phyloP scores from a whole-genome alignment of 805 yeast species.

The Wickerhamiella dianesei region DNA sequence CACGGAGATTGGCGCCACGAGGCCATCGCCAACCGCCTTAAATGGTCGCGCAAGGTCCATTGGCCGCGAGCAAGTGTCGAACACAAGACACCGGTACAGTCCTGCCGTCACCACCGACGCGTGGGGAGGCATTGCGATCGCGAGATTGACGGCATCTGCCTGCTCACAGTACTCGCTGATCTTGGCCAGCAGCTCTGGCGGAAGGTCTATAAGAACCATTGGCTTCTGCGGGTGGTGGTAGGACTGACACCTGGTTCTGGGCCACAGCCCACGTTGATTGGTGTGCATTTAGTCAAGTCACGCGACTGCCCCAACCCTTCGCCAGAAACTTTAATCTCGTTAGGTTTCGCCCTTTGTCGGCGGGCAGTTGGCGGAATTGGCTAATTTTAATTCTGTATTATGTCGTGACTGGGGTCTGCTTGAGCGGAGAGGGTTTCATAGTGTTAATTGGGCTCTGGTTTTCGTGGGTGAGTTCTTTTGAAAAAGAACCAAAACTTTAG shows the following conservation, averaged over 20 bases:
- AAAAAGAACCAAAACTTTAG: too few relatives aligned
- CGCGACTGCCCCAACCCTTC: neutral
- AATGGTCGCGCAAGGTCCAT: conserved; percentile 13
- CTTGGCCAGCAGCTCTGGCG: conserved; percentile 19
- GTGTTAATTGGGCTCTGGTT: too few relatives aligned
- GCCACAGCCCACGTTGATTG: too few relatives aligned
- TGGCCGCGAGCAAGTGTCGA: conserved; percentile 23
- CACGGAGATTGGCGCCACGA: conserved; percentile 12
- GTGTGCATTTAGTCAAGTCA: neutral
- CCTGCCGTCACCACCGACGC: conserved; percentile 17
- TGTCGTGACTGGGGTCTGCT: too few relatives aligned
- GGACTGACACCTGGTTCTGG: too few relatives aligned
- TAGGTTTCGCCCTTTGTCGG: too few relatives aligned
- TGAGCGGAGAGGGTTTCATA: too few relatives aligned
- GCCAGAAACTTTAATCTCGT: too few relatives aligned
- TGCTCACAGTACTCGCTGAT: conserved; percentile 22
- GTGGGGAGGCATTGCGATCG: conserved; percentile 18
- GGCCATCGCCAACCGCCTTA: neutral
- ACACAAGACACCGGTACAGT: conserved; percentile 21
- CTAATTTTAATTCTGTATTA: too few relatives aligned
- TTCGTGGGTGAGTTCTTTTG: too few relatives aligned
- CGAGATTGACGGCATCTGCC: conserved; percentile 24
- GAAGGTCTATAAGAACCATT: conserved; percentile 11
- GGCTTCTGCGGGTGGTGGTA: too few relatives aligned
- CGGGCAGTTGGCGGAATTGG: too few relatives aligned